Conservation (phyloP, 805 yeast genomes). For the Metschnikowia similis region DNA sequence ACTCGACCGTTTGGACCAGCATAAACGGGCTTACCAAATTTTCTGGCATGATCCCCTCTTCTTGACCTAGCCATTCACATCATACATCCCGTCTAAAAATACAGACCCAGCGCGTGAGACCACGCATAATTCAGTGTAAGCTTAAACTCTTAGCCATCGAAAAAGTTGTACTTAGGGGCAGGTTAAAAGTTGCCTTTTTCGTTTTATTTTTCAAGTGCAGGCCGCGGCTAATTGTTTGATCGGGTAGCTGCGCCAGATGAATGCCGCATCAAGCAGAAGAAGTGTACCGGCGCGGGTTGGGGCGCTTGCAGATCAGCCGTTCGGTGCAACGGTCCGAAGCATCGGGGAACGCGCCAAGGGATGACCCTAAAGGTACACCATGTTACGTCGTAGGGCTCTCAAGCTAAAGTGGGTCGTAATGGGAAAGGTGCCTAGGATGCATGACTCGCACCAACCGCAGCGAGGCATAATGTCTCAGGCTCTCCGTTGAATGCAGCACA, state of each 20-base stretch:
- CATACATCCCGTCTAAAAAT: background rate
- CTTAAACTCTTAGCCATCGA: background rate
- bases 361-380: background rate
- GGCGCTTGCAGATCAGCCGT: conserved; percentile 1
- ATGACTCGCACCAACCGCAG: background rate
- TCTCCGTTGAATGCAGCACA: background rate
- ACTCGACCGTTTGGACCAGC: background rate
- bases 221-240: background rate
- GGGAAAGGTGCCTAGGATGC: background rate
- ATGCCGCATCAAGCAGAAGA: conserved; percentile 1
- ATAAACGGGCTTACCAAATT: background rate
- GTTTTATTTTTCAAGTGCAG: background rate
- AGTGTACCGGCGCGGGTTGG: background rate
- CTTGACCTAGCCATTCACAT: background rate
- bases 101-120: background rate
- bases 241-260: background rate
- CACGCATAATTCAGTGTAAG: background rate
- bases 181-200: background rate
- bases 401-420: background rate
- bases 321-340: background rate
- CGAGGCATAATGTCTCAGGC: background rate
- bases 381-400: background rate
- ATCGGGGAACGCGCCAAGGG: background rate
- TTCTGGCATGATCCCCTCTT: background rate
- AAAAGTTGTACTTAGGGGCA: background rate